Base-by-base conservation (phyloP, 306 rosid genomes). In the Cicer judaicum region DNA sequence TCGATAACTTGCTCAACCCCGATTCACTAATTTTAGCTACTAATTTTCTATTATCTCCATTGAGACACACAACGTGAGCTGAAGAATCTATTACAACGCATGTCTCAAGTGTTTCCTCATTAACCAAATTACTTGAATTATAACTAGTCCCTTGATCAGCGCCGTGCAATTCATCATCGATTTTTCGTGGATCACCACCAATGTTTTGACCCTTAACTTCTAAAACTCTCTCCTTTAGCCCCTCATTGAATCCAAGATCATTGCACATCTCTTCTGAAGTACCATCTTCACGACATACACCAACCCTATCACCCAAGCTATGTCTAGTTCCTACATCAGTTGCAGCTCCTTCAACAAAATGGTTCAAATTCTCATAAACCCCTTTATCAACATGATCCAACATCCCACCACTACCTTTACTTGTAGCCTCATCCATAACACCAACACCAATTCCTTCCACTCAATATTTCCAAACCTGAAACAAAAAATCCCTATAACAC, bases 41-140 rank as follows among this genome's bases (percentile, higher is more conserved):
- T 61, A 68, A 60, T 57, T 60, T 84, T 66, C 65, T 59, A 73
- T 65, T 69, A 55, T 74, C 87, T 69, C 72, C 83, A 41, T 43
- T 50, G 10, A 56, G 69, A 81, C 12, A 0, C 10, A 66, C 82
- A 60, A 78, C 61, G 72, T 81, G 86, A 79, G 62, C 75, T 29
- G 86, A 71, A 63, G 86, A 66, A 81, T 70, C 84, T 63, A 88
- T 77, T 54, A 83, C 83, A 70, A 83, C 74, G 42, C 63, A 10
- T 49, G 87, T 79, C 72, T 85, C 92, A 6, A 40, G 74, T 16
- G 61, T 80, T 77, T 66, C 86, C 67, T 62, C 72, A 74, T 24
- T 74, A 65, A 39, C 80, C 57, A 13, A 76, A 84, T 75, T 47
- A 50, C 73, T 82, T 0, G 81, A 83, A 81, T 62, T 62, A 71